Evolutionary conservation across 768 basidiomycete species (phyloP).

Genomic region (Tylopilus intermedius): DNA sequence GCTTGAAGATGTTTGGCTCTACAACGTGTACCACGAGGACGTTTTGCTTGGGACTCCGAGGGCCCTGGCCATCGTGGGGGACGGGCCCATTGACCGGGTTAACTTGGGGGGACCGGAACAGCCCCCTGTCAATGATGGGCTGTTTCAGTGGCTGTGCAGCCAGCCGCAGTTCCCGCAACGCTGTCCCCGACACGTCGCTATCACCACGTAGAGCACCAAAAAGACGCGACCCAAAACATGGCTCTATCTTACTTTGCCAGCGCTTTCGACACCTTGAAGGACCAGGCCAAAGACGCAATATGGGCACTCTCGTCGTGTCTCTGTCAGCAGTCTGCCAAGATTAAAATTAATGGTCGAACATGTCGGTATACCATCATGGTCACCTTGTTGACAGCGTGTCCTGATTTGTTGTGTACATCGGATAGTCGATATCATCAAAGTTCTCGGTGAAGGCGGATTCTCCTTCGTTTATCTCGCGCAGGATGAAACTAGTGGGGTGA

Average conservation of each 20-base stretch:
- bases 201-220: too few relatives aligned
- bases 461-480: slow-evolving; percentile 87
- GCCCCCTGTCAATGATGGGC: too few relatives aligned
- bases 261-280: slow-evolving; percentile 55
- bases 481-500: slow-evolving; percentile 78
- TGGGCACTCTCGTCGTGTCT: slow-evolving; percentile 79
- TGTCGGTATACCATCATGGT: slow-evolving; percentile 54
- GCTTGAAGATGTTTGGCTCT: too few relatives aligned
- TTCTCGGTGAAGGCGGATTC: slow-evolving; percentile 95
- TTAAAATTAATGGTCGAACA: slow-evolving; percentile 94
- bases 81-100: too few relatives aligned
- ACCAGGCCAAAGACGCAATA: slow-evolving; percentile 76
- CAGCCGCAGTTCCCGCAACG: background rate
- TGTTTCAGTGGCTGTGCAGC: slow-evolving; percentile 5
- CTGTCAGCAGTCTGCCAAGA: slow-evolving; percentile 74
- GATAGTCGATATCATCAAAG: slow-evolving; percentile 80
- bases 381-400: background rate
- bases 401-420: background rate
- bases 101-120: too few relatives aligned
- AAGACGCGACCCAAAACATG: slow-evolving; percentile 17
- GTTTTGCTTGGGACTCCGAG: too few relatives aligned
- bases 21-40: too few relatives aligned
- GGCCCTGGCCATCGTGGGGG: too few relatives aligned
- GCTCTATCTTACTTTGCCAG: slow-evolving; percentile 32
- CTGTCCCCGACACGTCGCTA: too few relatives aligned